These are phyloP conservation scores for Aspergillus avenaceus DNA, from an alignment of 495 filamentous ascomycete genomes.

Conservation along the genomic window DNA sequence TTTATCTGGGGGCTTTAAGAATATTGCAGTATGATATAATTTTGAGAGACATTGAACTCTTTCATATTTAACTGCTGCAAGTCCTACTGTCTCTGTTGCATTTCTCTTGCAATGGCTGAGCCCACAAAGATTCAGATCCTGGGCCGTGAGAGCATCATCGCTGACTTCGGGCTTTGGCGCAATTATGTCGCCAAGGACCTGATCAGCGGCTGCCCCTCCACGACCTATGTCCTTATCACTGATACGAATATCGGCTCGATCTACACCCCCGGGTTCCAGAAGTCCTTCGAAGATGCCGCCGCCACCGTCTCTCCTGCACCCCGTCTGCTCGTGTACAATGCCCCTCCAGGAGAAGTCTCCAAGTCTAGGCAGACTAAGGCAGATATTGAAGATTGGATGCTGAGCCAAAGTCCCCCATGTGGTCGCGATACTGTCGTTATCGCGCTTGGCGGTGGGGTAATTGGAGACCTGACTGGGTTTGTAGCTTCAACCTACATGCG, in stretches of 20 bases:
- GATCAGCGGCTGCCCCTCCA: conserved; percentile 68
- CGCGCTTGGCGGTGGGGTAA: conserved; percentile 94
- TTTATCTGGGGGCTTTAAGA: not conserved
- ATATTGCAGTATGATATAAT: conserved; percentile 35
- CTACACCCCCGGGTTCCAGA: conserved; percentile 74
- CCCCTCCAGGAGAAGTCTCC: conserved; percentile 87
- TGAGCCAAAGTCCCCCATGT: conserved; percentile 69
- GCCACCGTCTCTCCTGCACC: conserved; percentile 47
- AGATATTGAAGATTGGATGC: conserved; percentile 96
- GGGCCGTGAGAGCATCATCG: conserved; percentile 74
- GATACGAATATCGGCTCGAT: conserved; percentile 84
- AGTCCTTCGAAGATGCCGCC: conserved; percentile 58
- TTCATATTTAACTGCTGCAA: conserved; percentile 4
- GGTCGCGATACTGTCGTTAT: conserved; percentile 93
- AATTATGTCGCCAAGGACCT: conserved; percentile 79
- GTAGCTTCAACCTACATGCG: conserved; percentile 98
- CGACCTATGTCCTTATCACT: conserved; percentile 93
- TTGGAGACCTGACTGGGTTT: conserved; percentile 96
- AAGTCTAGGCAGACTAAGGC: conserved; percentile 91
- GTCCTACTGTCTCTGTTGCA: not conserved
- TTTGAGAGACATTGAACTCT: conserved; percentile 10
- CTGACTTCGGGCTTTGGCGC: conserved; percentile 89
- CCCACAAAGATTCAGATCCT: conserved; percentile 53
- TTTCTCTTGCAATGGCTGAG: conserved; percentile 32
- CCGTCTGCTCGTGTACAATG: conserved; percentile 79